These are phyloP conservation scores for Arthrobotrys sinensis DNA, from an alignment of 2,329 filamentous ascomycete species.

Conservation along the genomic window DNA sequence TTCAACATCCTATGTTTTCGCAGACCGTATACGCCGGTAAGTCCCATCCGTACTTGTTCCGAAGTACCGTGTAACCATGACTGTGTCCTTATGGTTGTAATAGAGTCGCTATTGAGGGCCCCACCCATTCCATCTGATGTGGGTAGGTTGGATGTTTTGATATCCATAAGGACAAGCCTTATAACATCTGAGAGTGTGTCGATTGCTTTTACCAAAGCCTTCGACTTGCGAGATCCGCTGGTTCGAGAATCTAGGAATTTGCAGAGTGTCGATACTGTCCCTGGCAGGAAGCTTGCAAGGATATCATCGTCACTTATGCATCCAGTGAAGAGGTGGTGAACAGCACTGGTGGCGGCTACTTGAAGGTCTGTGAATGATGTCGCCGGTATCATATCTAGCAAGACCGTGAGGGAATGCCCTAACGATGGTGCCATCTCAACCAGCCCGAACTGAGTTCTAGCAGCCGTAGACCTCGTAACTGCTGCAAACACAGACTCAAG, in stretches of 20 bases:
- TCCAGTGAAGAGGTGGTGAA: slow-evolving; percentile 75
- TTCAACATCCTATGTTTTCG: slow-evolving; percentile 79
- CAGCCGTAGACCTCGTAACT: slow-evolving; percentile 70
- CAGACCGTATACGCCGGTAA: slow-evolving; percentile 83
- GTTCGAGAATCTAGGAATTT: slow-evolving; percentile 80
- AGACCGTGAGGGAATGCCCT: slow-evolving; percentile 84
- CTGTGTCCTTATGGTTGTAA: slow-evolving; percentile 55
- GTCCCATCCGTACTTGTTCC: slow-evolving; percentile 84
- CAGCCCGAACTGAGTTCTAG: slow-evolving; percentile 72
- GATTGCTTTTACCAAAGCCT: slow-evolving; percentile 77
- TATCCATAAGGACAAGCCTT: slow-evolving; percentile 73
- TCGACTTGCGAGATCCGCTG: slow-evolving; percentile 73
- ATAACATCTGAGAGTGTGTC: slow-evolving; percentile 74
- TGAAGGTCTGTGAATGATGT: slow-evolving; percentile 78
- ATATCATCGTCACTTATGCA: slow-evolving; percentile 80
- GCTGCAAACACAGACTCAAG: slow-evolving; percentile 77
- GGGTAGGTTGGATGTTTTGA: slow-evolving; percentile 71
- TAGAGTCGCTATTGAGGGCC: slow-evolving; percentile 48
- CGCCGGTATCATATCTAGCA: slow-evolving; percentile 80
- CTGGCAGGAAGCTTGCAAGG: slow-evolving; percentile 87
- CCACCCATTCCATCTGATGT: slow-evolving; percentile 65
- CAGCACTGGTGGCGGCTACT: slow-evolving; percentile 76
- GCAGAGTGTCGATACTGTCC: slow-evolving; percentile 85
- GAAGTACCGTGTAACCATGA: slow-evolving; percentile 85
- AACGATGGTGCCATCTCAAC: slow-evolving; percentile 80